Percentiles rank a stretch among this genome's conserved stretches.
Conservation (phyloP, 169 alveolate species). For the Cystoisospora suis region DNA sequence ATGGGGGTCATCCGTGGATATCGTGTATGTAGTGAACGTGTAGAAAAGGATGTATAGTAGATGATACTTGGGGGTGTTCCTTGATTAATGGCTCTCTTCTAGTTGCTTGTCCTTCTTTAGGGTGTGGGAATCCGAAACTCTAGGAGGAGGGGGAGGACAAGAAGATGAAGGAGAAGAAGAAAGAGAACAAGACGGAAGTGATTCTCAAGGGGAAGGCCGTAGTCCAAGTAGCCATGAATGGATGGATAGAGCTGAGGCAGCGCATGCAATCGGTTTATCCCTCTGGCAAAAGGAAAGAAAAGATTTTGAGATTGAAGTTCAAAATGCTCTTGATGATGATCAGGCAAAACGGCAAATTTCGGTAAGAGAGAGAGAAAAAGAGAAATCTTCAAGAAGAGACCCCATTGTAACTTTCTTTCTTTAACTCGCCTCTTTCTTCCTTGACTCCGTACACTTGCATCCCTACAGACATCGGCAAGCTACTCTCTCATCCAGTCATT, state of each 20-base stretch:
- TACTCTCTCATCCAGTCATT: too few species aligned
- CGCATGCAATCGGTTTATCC: background rate
- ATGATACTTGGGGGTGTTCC: too few species aligned
- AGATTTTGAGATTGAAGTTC: constrained; percentile 32
- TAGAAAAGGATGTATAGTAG: too few species aligned
- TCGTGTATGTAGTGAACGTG: too few species aligned
- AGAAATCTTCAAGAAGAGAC: background rate
- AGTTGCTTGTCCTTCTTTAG: too few species aligned
- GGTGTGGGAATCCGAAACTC: background rate
- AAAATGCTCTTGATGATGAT: constrained; percentile 43
- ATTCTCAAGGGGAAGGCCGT: background rate
- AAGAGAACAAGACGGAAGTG: background rate
- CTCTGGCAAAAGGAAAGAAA: constrained; percentile 9
- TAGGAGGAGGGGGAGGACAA: background rate
- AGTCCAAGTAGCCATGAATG: background rate
- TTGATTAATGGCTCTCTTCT: too few species aligned
- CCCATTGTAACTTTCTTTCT: background rate
- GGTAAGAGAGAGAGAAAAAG: constrained; percentile 7
- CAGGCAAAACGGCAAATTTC: constrained; percentile 34
- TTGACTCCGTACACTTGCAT: background rate
- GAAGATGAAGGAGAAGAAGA: background rate
- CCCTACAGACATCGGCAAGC: too few species aligned
- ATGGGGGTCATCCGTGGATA: too few species aligned
- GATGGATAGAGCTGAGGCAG: background rate
- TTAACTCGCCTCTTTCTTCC: background rate